phyloP scores from a whole-genome alignment of 1,284 basidiomycete genomes.

The Rhodotorula sp. region DNA sequence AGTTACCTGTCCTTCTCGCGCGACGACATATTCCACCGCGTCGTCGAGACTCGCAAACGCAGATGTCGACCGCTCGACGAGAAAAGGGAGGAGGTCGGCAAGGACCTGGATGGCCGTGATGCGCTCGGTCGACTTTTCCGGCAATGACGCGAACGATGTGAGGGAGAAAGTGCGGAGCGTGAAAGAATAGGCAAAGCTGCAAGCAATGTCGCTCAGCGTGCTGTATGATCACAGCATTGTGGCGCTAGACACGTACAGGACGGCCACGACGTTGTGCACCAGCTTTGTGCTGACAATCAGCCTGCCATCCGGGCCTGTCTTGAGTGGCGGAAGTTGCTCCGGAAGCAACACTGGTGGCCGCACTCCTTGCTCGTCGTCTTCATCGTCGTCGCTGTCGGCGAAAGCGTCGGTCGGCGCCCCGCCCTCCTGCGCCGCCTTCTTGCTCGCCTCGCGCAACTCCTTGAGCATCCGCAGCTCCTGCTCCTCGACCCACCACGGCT shows the following conservation, averaged over 20 bases:
- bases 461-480: conserved; percentile 16
- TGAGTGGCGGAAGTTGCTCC: conserved; percentile 18
- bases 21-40: conserved; percentile 26
- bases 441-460: conserved; percentile 1
- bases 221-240: neutral
- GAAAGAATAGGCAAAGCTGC: conserved; percentile 38
- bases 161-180: conserved; percentile 35
- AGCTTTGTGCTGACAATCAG: conserved; percentile 9
- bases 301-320: conserved; percentile 11
- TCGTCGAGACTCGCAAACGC: conserved; percentile 10
- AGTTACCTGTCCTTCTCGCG: conserved; percentile 17
- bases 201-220: no score
- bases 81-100: conserved; percentile 26
- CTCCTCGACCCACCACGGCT: conserved; percentile 63
- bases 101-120: conserved; percentile 18
- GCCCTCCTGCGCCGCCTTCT: conserved; percentile 1
- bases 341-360: conserved; percentile 11
- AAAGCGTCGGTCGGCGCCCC: neutral
- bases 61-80: conserved; percentile 25
- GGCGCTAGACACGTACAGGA: conserved; percentile 24
- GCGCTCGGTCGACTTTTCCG: conserved; percentile 19
- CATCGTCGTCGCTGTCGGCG: neutral
- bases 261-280: conserved; percentile 33
- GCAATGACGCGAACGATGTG: conserved; percentile 19
- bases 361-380: neutral